Base-by-base conservation (phyloP, 352 stramenopile genomes). In the Labyrinthula sp. region DNA sequence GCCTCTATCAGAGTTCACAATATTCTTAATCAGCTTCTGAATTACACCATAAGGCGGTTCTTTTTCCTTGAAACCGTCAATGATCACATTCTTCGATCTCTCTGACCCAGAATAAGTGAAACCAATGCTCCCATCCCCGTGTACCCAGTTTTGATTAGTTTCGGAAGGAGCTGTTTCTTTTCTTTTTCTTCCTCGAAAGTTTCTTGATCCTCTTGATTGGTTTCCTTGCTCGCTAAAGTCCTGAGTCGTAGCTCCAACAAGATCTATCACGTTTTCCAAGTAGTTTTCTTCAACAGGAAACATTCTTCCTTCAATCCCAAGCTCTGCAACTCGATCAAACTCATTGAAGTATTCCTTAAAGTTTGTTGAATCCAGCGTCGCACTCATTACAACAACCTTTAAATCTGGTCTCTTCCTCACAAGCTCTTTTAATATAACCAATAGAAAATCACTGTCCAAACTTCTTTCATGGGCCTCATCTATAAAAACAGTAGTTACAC, bases 391-490 rank as follows among this genome's bases (percentile, higher is more conserved):
- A 31, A 95, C 37, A 12, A 60, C 37, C 17, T 28, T 26, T 15
- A 60, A 23, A 26, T 60, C 47, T 20, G 24, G 18, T 15, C 48
- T 46, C 2, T 10, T 35, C 36, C 30, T 38, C 6, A 71, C 54
- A 18, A 70, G 45, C n/a, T 72, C 48, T 29, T 77, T 70, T 7
- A 94, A 58, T 55, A 95, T 75, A 15, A 83, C 79, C 14, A 95
- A 67, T 18, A 95, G 60, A 30, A 95, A 89, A 54, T 97, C 84
- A 12, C 75, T 89, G 61, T 94, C 83, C 12, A 95, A 69, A 43
- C 89, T 75, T 12, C 89, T 69, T 62, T 99, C 90, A 57, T 95
- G 83, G 21, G 95, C 82, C 60, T 96, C 86, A 59, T 99, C 90
- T 10, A 99, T 75, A 36, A 99, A 81, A 38, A 97, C 73, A 60